Percentiles rank a stretch among this genome's conserved stretches.
Conservation (phyloP, 371 early-diverging fungal species). For the Apophysomyces variabilis region DNA sequence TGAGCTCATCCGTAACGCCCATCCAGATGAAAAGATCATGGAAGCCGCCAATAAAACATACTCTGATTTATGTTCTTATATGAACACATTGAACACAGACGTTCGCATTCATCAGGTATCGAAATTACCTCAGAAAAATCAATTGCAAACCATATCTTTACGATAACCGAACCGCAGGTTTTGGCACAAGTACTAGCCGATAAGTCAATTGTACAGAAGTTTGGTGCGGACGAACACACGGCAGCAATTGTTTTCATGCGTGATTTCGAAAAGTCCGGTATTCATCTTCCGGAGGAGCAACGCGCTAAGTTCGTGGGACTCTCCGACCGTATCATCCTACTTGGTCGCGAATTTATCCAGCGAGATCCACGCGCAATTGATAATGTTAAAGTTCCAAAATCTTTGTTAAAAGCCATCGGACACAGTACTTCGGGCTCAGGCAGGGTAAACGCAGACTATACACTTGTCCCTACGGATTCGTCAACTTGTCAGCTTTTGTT, state of each 20-base stretch:
- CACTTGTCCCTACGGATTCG: slow-evolving; percentile 57
- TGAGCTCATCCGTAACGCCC: slow-evolving; percentile 91
- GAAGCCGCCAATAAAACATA: slow-evolving; percentile 84
- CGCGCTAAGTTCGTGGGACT: slow-evolving; percentile 80
- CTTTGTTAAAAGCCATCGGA: slow-evolving; percentile 28
- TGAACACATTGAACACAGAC: slow-evolving; percentile 94
- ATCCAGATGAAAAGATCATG: slow-evolving; percentile 75
- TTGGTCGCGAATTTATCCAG: slow-evolving; percentile 78
- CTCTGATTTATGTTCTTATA: slow-evolving; percentile 74
- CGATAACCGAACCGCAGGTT: slow-evolving; percentile 42
- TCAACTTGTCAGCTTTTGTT: slow-evolving; percentile 65
- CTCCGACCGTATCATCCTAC: slow-evolving; percentile 79
- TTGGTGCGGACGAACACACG: slow-evolving; percentile 73
- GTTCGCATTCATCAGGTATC: slow-evolving; percentile 78
- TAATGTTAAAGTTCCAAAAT: slow-evolving; percentile 28
- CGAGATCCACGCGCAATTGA: slow-evolving; percentile 48
- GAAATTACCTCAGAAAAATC: not conserved
- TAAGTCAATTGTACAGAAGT: slow-evolving; percentile 50
- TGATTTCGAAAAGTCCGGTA: slow-evolving; percentile 96
- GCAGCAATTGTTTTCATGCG: slow-evolving; percentile 84
- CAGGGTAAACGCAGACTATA: slow-evolving; percentile 31
- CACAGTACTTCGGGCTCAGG: slow-evolving; percentile 22
- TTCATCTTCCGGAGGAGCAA: slow-evolving; percentile 75
- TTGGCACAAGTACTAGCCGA: slow-evolving; percentile 69
- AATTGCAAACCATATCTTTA: not conserved